A percentile compares a stretch with the other conserved stretches of the same genome.
phyloP scores from a whole-genome alignment of 305 asterid species.

The Plantago coronopus region DNA sequence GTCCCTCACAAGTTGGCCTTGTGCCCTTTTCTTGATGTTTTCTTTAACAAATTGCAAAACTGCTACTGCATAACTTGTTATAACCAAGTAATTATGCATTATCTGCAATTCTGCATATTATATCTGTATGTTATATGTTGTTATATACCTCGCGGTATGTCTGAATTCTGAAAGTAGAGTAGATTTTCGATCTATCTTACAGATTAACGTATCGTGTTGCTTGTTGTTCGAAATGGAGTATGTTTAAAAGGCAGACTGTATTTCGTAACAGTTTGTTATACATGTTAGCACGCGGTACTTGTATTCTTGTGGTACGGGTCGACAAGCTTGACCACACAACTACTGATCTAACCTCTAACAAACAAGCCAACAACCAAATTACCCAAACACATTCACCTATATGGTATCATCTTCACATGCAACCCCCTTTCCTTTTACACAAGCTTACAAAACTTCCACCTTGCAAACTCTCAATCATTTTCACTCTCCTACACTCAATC shows the following conservation, averaged over 20 bases:
- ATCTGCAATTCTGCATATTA: too few relatives aligned
- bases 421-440: slow-evolving; percentile 19
- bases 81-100: too few relatives aligned
- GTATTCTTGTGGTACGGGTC: neutral
- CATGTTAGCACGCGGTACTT: neutral
- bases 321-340: neutral
- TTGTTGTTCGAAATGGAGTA: too few relatives aligned
- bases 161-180: too few relatives aligned
- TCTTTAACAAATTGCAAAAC: neutral
- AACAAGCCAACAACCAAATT: neutral
- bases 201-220: too few relatives aligned
- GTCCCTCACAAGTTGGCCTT: slow-evolving; percentile 20
- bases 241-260: too few relatives aligned
- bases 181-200: too few relatives aligned
- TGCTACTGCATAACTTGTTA: too few relatives aligned
- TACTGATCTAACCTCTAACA: neutral
- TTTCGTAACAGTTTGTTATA: too few relatives aligned
- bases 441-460: slow-evolving; percentile 43
- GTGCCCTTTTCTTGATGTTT: slow-evolving; percentile 16
- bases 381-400: neutral
- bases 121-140: too few relatives aligned
- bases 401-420: slow-evolving; percentile 13
- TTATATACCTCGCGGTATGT: too few relatives aligned
- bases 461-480: slow-evolving; percentile 17
- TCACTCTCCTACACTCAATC: slow-evolving; percentile 21